Conservation (phyloP, 1,284 basidiomycete genomes). For the Melampsora americana region DNA sequence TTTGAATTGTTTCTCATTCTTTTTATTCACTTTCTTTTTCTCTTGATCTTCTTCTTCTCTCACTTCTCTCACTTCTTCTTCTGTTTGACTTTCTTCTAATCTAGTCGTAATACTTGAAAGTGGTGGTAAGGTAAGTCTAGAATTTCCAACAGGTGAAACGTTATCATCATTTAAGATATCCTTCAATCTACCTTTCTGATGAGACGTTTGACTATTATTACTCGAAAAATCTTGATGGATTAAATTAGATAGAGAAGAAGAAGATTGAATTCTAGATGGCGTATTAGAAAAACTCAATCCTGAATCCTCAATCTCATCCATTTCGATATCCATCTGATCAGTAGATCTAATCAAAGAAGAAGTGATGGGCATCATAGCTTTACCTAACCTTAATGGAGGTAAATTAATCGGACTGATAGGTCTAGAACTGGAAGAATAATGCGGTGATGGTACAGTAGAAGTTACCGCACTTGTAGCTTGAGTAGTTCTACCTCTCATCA, state of each 20-base stretch:
- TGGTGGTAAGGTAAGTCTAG: constrained; percentile 25
- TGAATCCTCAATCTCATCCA: no score
- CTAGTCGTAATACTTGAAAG: constrained; percentile 14
- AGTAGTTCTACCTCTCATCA: constrained; percentile 56
- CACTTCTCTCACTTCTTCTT: no score
- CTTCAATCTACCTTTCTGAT: constrained; percentile 9
- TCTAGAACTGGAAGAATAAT: constrained; percentile 2
- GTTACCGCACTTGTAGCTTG: background rate
- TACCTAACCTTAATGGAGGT: constrained; percentile 21
- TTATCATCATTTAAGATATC: constrained; percentile 34
- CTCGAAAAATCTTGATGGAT: no score
- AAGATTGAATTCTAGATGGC: no score
- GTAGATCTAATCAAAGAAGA: background rate
- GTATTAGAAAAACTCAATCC: no score
- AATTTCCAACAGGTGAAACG: background rate
- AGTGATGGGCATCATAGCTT: constrained; percentile 4
- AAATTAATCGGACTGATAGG: constrained; percentile 25
- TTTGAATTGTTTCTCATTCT: background rate
- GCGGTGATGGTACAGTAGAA: background rate
- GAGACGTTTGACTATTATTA: no score
- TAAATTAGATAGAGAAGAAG: no score
- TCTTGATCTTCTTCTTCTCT: no score
- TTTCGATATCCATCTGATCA: no score
- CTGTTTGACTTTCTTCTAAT: no score
- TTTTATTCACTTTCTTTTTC: no score